These are phyloP conservation scores for Apiospora arundinis DNA, from an alignment of 2,329 filamentous ascomycete genomes.

Conservation along the genomic window DNA sequence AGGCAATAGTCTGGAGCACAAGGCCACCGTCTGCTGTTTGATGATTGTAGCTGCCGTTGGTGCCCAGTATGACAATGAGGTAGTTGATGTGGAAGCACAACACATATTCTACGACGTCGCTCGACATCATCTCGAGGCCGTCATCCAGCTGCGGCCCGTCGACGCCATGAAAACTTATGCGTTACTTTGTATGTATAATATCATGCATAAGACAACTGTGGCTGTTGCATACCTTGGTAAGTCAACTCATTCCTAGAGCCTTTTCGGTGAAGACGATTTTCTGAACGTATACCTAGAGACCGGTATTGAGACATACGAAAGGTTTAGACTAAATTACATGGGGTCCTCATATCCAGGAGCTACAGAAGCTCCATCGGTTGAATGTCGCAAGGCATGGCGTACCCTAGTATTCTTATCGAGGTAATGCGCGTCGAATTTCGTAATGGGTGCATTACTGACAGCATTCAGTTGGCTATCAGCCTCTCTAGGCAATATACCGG, in stretches of 20 bases:
- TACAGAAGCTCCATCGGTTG: conserved; percentile 26
- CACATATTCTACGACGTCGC: conserved; percentile 36
- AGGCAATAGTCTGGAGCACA: conserved; percentile 23
- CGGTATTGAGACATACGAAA: conserved; percentile 33
- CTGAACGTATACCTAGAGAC: conserved; percentile 29
- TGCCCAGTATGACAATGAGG: conserved; percentile 33
- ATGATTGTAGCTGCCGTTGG: conserved; percentile 37
- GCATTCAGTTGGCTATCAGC: conserved; percentile 39
- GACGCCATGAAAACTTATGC: conserved; percentile 39
- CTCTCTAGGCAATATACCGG: conserved; percentile 38
- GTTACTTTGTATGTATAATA: conserved; percentile 39
- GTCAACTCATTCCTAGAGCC: conserved; percentile 4
- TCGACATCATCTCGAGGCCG: conserved; percentile 35
- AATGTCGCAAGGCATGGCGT: conserved; percentile 38
- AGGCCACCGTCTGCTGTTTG: conserved; percentile 35
- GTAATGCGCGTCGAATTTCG: conserved; percentile 23
- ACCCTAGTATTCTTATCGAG: conserved; percentile 39
- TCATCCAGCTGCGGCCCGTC: conserved; percentile 34
- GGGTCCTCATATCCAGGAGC: conserved; percentile 23
- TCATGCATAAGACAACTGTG: conserved; percentile 37
- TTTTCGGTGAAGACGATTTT: no score
- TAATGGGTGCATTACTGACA: not conserved
- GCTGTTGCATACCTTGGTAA: conserved; percentile 38
- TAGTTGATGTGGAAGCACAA: conserved; percentile 27
- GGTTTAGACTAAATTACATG: conserved; percentile 29